Percentiles rank a stretch among this genome's conserved stretches.
phyloP scores from a whole-genome alignment of 495 filamentous ascomycete species.

The Aspergillus indologenus region DNA sequence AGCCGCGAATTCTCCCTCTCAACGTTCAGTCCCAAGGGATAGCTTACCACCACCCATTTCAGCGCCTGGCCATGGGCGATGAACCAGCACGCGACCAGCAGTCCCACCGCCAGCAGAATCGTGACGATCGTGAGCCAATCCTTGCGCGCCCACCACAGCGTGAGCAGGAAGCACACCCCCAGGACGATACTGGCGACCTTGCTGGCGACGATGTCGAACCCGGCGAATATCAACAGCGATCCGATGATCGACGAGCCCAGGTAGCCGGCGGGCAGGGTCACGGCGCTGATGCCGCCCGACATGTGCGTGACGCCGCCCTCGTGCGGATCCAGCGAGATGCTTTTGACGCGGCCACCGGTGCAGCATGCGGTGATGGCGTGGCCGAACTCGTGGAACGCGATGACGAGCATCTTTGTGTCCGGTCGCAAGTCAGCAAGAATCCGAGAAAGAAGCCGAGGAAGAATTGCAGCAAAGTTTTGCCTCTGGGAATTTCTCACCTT shows the following conservation, averaged over 20 bases:
- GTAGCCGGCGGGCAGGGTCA: constrained; percentile 77
- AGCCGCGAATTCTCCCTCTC: neutral
- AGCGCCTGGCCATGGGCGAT: constrained; percentile 70
- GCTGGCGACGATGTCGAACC: constrained; percentile 75
- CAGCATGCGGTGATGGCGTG: constrained; percentile 71
- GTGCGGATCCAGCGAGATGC: constrained; percentile 66
- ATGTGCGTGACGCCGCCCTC: constrained; percentile 76
- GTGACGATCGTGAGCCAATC: constrained; percentile 76
- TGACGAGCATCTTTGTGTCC: constrained; percentile 65
- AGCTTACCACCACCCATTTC: constrained; percentile 63
- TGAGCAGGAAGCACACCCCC: constrained; percentile 70
- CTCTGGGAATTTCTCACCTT: constrained; percentile 52
- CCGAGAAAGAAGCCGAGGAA: neutral
- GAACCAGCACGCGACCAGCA: constrained; percentile 76
- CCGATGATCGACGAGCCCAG: constrained; percentile 73
- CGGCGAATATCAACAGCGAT: constrained; percentile 73
- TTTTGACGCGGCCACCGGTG: constrained; percentile 69
- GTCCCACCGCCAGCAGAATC: constrained; percentile 62
- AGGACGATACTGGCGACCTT: constrained; percentile 72
- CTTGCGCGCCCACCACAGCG: constrained; percentile 73
- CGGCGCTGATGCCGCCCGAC: constrained; percentile 68
- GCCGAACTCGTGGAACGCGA: constrained; percentile 80
- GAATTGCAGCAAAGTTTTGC: neutral
- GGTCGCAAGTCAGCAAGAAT: neutral
- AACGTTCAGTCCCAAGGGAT: neutral